These are phyloP conservation scores for Knufia petricola DNA, from an alignment of 2,329 filamentous ascomycete species.

Conservation along the genomic window DNA sequence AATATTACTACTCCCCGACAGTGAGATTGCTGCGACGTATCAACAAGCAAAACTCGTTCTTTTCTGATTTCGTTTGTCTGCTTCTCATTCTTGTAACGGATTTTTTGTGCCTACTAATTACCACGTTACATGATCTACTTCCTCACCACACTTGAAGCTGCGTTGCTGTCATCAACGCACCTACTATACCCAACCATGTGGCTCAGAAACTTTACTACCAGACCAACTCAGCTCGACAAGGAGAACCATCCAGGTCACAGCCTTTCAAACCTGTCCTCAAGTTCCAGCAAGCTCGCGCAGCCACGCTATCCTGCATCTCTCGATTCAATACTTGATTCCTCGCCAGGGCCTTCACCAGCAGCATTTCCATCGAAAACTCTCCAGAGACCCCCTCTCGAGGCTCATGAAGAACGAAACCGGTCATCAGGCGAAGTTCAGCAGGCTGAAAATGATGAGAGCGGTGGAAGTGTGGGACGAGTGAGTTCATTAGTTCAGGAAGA, in stretches of 20 bases:
- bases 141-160: not conserved
- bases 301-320: not conserved
- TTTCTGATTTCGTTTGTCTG: conserved; percentile 3
- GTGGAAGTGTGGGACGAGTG: not conserved
- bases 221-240: not conserved
- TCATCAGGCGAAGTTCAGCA: not conserved
- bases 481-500: not conserved
- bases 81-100: too few species aligned
- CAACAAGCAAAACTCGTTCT: not conserved
- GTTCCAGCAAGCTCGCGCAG: not conserved
- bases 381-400: not conserved
- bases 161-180: not conserved
- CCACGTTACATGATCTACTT: not conserved
- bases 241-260: not conserved
- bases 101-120: not conserved
- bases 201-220: not conserved
- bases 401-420: not conserved
- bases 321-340: not conserved
- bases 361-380: not conserved
- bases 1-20: not conserved
- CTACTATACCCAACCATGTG: not conserved
- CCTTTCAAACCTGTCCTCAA: not conserved
- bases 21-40: not conserved
- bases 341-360: not conserved
- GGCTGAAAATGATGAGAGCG: too few species aligned